Evolutionary conservation across 352 stramenopile genomes (phyloP).

Genomic region (Nothophytophthora sp.): DNA sequence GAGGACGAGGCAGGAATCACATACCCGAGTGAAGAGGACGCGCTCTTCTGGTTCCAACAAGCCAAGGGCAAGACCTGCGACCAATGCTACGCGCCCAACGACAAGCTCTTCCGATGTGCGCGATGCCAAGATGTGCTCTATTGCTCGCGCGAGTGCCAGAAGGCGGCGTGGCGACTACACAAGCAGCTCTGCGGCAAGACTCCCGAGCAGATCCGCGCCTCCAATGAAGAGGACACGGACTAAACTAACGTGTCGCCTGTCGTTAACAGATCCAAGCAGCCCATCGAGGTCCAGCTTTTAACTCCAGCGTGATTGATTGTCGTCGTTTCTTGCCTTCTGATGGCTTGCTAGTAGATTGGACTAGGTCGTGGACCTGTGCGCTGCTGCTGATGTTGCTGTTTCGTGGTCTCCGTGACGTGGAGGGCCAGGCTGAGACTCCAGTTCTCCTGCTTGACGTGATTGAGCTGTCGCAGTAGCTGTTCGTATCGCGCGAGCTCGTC

Average conservation of each 20-base stretch:
- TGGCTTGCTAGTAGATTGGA: constrained; percentile 8
- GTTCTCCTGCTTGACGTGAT: constrained; percentile 66
- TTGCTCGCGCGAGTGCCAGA: constrained; percentile 85
- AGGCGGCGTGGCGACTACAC: constrained; percentile 74
- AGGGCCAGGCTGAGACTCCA: constrained; percentile 68
- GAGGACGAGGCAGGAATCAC: constrained; percentile 42
- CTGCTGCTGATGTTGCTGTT: constrained; percentile 5
- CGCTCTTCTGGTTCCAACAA: constrained; percentile 62
- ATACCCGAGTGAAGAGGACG: constrained; percentile 55
- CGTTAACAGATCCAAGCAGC: neutral
- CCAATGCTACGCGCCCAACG: constrained; percentile 49
- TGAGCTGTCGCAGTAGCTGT: constrained; percentile 49
- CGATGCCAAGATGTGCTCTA: constrained; percentile 72
- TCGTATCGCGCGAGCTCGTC: constrained; percentile 43
- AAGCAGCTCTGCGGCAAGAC: constrained; percentile 74
- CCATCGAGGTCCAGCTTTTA: neutral
- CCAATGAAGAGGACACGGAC: constrained; percentile 12
- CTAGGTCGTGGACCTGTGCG: neutral
- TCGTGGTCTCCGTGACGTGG: constrained; percentile 49
- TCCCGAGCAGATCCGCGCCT: constrained; percentile 42
- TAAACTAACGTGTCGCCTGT: constrained; percentile 4
- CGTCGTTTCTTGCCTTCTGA: neutral
- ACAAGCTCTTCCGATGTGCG: constrained; percentile 64
- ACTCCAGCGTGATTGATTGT: neutral
- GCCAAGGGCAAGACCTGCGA: constrained; percentile 69